Conservation (phyloP, 345 rosid genomes). For the Stellera chamaejasme region DNA sequence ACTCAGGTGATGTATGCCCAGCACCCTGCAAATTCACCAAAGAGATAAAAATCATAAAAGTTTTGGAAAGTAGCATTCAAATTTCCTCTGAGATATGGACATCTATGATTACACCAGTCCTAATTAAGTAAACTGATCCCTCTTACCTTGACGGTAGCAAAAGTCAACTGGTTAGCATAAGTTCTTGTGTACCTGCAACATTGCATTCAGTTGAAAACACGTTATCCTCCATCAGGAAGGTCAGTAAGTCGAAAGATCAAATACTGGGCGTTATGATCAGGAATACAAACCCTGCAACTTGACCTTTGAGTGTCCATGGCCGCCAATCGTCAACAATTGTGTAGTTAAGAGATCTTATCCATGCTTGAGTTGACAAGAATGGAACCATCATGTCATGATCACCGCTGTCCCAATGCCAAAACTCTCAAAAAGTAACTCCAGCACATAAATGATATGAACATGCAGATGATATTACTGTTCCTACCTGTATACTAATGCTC, state of each 20-base stretch:
- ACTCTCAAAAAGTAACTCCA: too few relatives aligned
- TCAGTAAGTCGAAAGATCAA: neutral
- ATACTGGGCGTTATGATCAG: too few relatives aligned
- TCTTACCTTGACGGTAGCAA: constrained; percentile 58
- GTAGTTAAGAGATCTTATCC: constrained; percentile 52
- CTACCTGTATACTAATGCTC: constrained; percentile 44
- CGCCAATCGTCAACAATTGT: constrained; percentile 53
- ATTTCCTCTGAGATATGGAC: too few relatives aligned
- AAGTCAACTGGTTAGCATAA: constrained; percentile 56
- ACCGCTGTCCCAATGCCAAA: constrained; percentile 25
- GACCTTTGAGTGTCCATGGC: constrained; percentile 37
- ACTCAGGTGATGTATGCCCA: constrained; percentile 3
- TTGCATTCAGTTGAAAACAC: neutral
- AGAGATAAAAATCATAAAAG: too few relatives aligned
- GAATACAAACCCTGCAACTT: constrained; percentile 44
- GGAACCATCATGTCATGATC: constrained; percentile 55
- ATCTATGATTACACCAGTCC: too few relatives aligned
- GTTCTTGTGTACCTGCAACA: constrained; percentile 45
- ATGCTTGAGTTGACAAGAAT: constrained; percentile 43
- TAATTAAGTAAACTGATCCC: too few relatives aligned
- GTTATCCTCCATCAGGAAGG: neutral
- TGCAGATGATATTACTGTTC: neutral
- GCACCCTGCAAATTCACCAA: neutral
- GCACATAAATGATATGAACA: too few relatives aligned
- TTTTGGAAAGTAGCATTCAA: too few relatives aligned